Conservation (phyloP, 169 alveolate genomes). For the Ophryocystis elektroscirrha region DNA sequence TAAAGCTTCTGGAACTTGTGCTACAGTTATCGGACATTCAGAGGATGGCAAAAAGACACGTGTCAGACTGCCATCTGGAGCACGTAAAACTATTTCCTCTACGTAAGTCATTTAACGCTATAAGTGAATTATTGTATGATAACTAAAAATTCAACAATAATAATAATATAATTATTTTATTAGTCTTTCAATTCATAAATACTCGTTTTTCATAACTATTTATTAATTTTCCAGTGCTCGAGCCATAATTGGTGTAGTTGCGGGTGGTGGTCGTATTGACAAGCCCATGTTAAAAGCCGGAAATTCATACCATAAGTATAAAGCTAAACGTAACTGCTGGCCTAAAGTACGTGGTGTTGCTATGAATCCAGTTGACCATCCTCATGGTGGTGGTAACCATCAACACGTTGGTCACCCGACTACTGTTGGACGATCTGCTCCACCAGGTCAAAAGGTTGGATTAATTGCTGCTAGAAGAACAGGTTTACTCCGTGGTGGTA, state of each 20-base stretch:
- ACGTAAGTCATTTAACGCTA: too few species aligned
- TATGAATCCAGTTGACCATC: slow-evolving; percentile 99
- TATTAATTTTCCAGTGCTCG: slow-evolving; percentile 54
- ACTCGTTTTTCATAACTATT: too few species aligned
- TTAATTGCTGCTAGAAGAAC: slow-evolving; percentile 99
- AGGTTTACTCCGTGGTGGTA: slow-evolving; percentile 93
- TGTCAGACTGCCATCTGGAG: slow-evolving; percentile 89
- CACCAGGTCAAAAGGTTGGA: slow-evolving; percentile 98
- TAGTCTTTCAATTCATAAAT: too few species aligned
- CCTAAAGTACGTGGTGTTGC: slow-evolving; percentile 99
- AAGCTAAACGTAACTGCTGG: slow-evolving; percentile 96
- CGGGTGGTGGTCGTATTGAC: slow-evolving; percentile 98
- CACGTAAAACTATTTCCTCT: slow-evolving; percentile 80
- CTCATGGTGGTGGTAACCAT: slow-evolving; percentile 99
- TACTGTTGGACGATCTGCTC: slow-evolving; percentile 84
- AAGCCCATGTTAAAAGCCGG: slow-evolving; percentile 98
- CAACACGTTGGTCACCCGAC: slow-evolving; percentile 99
- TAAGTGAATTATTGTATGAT: too few species aligned
- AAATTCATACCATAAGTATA: slow-evolving; percentile 80
- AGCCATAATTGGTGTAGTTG: slow-evolving; percentile 82
- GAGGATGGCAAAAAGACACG: slow-evolving; percentile 89
- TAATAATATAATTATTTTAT: too few species aligned
- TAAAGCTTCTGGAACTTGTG: slow-evolving; percentile 71
- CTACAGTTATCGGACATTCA: slow-evolving; percentile 43
- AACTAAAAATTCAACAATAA: too few species aligned